Percentiles rank a stretch among this genome's conserved stretches.
These are phyloP conservation scores for Ophiosphaerella narmari DNA, from an alignment of 2,329 filamentous ascomycete genomes.

Conservation along the genomic window DNA sequence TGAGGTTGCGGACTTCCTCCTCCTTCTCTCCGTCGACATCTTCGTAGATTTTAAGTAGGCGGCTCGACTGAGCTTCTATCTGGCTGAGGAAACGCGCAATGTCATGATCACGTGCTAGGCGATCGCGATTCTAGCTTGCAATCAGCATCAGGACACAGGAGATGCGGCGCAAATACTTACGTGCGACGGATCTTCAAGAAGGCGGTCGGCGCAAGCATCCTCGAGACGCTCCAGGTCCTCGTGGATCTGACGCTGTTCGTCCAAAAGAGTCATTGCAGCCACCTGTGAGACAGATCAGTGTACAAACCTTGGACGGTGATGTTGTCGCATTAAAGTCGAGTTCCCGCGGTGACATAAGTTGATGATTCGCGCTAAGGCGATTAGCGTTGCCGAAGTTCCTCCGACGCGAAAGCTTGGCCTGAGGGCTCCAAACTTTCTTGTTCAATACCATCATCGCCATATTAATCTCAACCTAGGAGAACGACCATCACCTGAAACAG, in stretches of 20 bases:
- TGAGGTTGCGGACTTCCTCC: constrained; percentile 82
- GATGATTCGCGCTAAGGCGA: constrained; percentile 17
- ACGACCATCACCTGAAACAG: constrained; percentile 6
- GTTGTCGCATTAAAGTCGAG: constrained; percentile 17
- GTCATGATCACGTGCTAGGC: constrained; percentile 89
- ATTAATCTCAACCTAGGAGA: not conserved
- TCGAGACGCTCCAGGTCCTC: constrained; percentile 97
- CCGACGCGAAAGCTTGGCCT: constrained; percentile 17
- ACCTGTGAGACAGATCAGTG: constrained; percentile 23
- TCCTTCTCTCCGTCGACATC: constrained; percentile 74
- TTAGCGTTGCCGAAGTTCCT: constrained; percentile 18
- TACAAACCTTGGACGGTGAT: constrained; percentile 30
- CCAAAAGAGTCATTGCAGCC: constrained; percentile 69
- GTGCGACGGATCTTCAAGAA: constrained; percentile 85
- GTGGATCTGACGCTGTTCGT: constrained; percentile 91
- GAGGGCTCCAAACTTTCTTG: constrained; percentile 33
- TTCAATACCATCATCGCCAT: constrained; percentile 13
- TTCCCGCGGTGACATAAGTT: constrained; percentile 20
- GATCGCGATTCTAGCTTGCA: constrained; percentile 75
- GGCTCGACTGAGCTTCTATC: constrained; percentile 82
- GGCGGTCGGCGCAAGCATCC: constrained; percentile 87
- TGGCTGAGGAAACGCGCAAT: constrained; percentile 83
- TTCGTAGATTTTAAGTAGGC: constrained; percentile 81
- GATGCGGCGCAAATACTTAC: constrained; percentile 54
- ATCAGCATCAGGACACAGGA: constrained; percentile 8